These are phyloP conservation scores for Hypoxylon fragiforme DNA, from an alignment of 495 filamentous ascomycete genomes.

Conservation along the genomic window DNA sequence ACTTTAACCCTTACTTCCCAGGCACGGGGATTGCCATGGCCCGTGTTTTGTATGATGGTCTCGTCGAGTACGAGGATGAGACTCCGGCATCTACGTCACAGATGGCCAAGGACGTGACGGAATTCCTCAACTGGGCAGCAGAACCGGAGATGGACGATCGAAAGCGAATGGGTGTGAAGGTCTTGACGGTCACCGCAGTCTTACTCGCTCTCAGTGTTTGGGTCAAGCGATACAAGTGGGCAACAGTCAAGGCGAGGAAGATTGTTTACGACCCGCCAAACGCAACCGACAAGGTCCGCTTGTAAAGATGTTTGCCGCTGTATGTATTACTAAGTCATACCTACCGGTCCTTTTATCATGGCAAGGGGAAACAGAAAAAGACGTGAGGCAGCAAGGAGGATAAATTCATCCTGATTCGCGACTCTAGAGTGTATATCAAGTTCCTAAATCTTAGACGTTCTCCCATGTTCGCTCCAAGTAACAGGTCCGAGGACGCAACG, in stretches of 20 bases:
- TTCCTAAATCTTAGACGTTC: slow-evolving; percentile 38
- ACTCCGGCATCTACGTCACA: slow-evolving; percentile 93
- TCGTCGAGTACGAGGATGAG: slow-evolving; percentile 98
- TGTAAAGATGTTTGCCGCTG: slow-evolving; percentile 40
- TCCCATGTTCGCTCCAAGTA: slow-evolving; percentile 7
- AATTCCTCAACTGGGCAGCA: slow-evolving; percentile 99
- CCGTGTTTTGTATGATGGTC: slow-evolving; percentile 94
- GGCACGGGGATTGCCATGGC: slow-evolving; percentile 99
- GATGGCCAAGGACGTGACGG: slow-evolving; percentile 98
- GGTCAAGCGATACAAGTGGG: slow-evolving; percentile 99
- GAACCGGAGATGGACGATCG: slow-evolving; percentile 99
- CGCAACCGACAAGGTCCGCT: slow-evolving; percentile 38
- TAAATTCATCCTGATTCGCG: slow-evolving; percentile 31
- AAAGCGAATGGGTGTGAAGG: slow-evolving; percentile 99
- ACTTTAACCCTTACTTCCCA: slow-evolving; percentile 99
- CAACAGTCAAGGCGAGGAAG: slow-evolving; percentile 91
- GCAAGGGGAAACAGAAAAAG: slow-evolving; percentile 40
- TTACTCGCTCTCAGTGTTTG: slow-evolving; percentile 88
- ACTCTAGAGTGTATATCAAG: slow-evolving; percentile 44
- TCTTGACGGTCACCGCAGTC: slow-evolving; percentile 72
- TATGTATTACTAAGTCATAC: slow-evolving; percentile 50
- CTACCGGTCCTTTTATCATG: slow-evolving; percentile 41
- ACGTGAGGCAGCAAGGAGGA: slow-evolving; percentile 26
- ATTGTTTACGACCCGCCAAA: slow-evolving; percentile 83
- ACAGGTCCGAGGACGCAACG: too few species aligned